Evolutionary conservation across 2,329 filamentous ascomycete species (phyloP).

Genomic region (Sarocladium brachiariae): DNA sequence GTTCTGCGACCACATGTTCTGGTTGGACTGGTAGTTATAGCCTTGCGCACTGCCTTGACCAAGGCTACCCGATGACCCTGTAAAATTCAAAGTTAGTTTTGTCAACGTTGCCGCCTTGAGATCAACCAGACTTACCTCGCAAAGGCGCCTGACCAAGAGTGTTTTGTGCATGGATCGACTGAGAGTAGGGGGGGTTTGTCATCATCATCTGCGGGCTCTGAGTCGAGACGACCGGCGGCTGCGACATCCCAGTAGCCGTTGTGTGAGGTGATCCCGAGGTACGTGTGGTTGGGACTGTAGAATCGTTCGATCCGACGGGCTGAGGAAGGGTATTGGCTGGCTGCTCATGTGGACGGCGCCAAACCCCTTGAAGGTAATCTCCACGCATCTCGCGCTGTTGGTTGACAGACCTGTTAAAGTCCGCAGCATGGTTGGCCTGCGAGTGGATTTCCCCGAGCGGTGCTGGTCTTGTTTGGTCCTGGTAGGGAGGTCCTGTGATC

Average conservation of each 20-base stretch:
- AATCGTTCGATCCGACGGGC: slow-evolving; percentile 36
- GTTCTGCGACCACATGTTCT: slow-evolving; percentile 58
- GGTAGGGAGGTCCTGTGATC: slow-evolving; percentile 77
- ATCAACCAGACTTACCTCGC: slow-evolving; percentile 52
- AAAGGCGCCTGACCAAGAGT: slow-evolving; percentile 66
- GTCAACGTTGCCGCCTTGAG: slow-evolving; percentile 22
- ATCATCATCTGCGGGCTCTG: slow-evolving; percentile 63
- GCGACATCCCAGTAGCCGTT: slow-evolving; percentile 45
- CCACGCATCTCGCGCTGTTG: slow-evolving; percentile 71
- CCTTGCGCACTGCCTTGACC: slow-evolving; percentile 41
- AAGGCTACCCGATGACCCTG: slow-evolving; percentile 46
- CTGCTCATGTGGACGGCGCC: slow-evolving; percentile 76
- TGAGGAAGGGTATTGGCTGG: slow-evolving; percentile 46
- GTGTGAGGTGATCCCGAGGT: slow-evolving; percentile 53
- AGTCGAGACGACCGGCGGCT: slow-evolving; percentile 51
- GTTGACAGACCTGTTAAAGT: slow-evolving; percentile 81
- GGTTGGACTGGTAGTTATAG: slow-evolving; percentile 57
- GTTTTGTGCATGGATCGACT: slow-evolving; percentile 63
- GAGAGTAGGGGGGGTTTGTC: slow-evolving; percentile 60
- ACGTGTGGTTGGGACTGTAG: slow-evolving; percentile 42
- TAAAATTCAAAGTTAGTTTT: slow-evolving; percentile 52
- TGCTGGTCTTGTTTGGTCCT: slow-evolving; percentile 75
- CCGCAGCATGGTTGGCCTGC: slow-evolving; percentile 81
- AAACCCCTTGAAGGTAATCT: slow-evolving; percentile 74
- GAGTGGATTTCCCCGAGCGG: slow-evolving; percentile 72